A percentile compares a stretch with the other conserved stretches of the same genome.
Conservation (phyloP, 169 alveolate genomes). For the Plasmodium reichenowi region DNA sequence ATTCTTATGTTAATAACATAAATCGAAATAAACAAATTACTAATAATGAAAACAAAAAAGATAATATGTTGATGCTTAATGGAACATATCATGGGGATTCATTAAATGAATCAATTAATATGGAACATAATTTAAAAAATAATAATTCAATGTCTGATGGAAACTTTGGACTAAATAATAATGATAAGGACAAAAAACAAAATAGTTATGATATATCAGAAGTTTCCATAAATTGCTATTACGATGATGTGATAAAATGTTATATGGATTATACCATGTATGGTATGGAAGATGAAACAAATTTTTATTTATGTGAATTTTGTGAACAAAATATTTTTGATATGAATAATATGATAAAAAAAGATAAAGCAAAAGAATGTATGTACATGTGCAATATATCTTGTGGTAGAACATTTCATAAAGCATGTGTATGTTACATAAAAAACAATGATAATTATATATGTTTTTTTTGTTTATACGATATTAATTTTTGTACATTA, state of each 20-base stretch:
- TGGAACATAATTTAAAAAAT: not conserved
- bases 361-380: constrained; percentile 25
- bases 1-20: constrained; percentile 1
- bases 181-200: not conserved
- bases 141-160: not conserved
- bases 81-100: not conserved
- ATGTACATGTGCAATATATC: constrained; percentile 33
- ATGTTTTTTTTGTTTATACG: constrained; percentile 52
- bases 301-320: constrained; percentile 41
- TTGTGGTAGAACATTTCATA: constrained; percentile 62
- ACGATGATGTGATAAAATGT: constrained; percentile 31
- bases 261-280: constrained; percentile 21
- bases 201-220: constrained; percentile 1
- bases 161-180: not conserved
- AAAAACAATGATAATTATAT: constrained; percentile 33
- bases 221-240: constrained; percentile 4
- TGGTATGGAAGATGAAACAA: constrained; percentile 9
- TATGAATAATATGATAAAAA: constrained; percentile 13
- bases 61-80: not conserved
- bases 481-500: constrained; percentile 55
- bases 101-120: not conserved
- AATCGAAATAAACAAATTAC: too few relatives aligned
- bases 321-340: constrained; percentile 51
- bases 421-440: constrained; percentile 40
- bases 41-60: not conserved